Base-by-base conservation (phyloP, 768 basidiomycete genomes). In the Collybia sp. region DNA sequence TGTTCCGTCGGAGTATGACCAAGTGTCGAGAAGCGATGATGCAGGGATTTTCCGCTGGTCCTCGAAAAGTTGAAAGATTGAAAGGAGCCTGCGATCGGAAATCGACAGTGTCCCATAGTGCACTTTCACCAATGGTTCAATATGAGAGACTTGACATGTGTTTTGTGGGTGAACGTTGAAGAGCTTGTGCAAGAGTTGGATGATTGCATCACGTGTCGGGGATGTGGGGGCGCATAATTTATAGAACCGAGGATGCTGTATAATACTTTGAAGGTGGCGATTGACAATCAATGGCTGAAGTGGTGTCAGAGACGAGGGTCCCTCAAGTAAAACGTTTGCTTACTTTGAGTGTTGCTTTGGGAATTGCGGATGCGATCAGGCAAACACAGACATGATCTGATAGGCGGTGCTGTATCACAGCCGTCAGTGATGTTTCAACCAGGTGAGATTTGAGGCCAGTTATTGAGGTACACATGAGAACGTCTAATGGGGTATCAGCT, bases 91-190 rank as follows among this genome's bases (percentile, higher is more conserved):
- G 19, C 75, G 71, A 58, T 97, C 94, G 1, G 85, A 53, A 1
- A 50, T 41, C 0, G 81, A 77, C n/a, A 88, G 60, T 0, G 87
- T 87, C 1, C 87, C 94, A 8, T 76, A 65, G 59, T 97, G 97
- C 1, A 93, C 66, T 15, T 66, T 68, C 37, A 88, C 63, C 31
- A 98, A 70, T 1, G 89, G 90, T 39, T 88, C 83, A 37, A 94
- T 66, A 52, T 94, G 90, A 2, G 79, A 85, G 9, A 83, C 75
- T 59, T 95, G 94, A 56, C 89, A 94, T 2, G 92, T 86, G 54
- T 91, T 91, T 11, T 72, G 64, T 0, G 93, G 89, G 56, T 93
- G 83, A 12, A 84, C 72, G 45, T 76, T 62, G 69, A 94, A 96
- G 1, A 95, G 70, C 2, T 67, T 63, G 38, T 80, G 71, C 3